Evolutionary conservation across 2,329 filamentous ascomycete genomes (phyloP).

Genomic region (Botrytis medusae): DNA sequence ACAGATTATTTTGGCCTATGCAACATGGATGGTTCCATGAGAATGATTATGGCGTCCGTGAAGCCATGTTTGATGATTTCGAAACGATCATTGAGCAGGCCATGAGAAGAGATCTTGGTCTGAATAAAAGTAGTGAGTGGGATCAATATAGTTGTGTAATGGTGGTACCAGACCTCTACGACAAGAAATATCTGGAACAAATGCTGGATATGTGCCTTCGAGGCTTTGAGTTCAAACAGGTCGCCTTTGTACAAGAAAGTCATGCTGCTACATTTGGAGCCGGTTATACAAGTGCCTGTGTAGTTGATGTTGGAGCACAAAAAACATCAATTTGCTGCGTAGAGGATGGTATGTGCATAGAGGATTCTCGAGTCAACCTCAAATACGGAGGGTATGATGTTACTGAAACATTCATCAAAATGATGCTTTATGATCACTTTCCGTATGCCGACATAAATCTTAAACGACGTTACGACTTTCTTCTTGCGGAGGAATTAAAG

Average conservation of each 20-base stretch:
- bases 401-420: slow-evolving; percentile 92
- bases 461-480: slow-evolving; percentile 82
- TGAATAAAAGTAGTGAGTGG: slow-evolving; percentile 78
- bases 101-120: slow-evolving; percentile 78
- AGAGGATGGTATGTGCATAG: slow-evolving; percentile 91
- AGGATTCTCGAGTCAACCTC: slow-evolving; percentile 91
- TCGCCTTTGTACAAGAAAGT: slow-evolving; percentile 95
- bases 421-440: slow-evolving; percentile 96
- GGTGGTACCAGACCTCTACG: slow-evolving; percentile 94
- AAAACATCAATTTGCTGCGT: slow-evolving; percentile 98
- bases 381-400: slow-evolving; percentile 93
- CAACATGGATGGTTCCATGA: slow-evolving; percentile 87
- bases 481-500: slow-evolving; percentile 94
- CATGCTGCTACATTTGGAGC: slow-evolving; percentile 93
- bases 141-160: slow-evolving; percentile 94
- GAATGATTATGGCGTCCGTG: slow-evolving; percentile 76
- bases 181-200: slow-evolving; percentile 86
- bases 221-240: slow-evolving; percentile 83
- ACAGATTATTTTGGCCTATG: slow-evolving; percentile 91
- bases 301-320: slow-evolving; percentile 94
- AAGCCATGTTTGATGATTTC: slow-evolving; percentile 82
- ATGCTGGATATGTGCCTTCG: slow-evolving; percentile 81
- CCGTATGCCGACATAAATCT: slow-evolving; percentile 95
- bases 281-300: slow-evolving; percentile 89
- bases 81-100: slow-evolving; percentile 84